Base-by-base conservation (phyloP, 2,329 filamentous ascomycete species). In the Paecilomyces formosus region DNA sequence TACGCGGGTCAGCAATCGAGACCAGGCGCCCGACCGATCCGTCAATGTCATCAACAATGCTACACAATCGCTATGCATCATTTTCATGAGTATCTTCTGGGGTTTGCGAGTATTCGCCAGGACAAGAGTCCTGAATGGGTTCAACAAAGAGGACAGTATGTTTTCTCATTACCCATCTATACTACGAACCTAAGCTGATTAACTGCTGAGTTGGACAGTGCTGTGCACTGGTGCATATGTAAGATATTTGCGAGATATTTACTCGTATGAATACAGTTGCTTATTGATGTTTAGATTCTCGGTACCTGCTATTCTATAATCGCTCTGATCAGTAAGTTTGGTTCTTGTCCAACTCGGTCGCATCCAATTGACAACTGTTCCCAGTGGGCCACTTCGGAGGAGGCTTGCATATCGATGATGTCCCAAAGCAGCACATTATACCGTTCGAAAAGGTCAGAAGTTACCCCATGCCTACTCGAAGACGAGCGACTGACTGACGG, bases 351-450 rank as follows among this genome's bases (percentile, higher is more conserved):
- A n/a, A 21, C 22, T 51, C 22, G 18, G 3, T 53, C 13, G 26
- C 5, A 3, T n/a, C 15, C 13, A 21, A 50, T 56, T 66, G 57
- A 68, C 39, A 15, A 15, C 8, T 8, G 11, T 28, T 3, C 12
- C 6, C 39, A 70, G 67, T 70, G 69, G 68, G 68, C 28, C 55
- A 66, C 15, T 69, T 73, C 57, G 75, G 74, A 49, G 75, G 73
- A 35, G 76, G 76, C 2, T 58, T 70, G 15, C 71, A 78, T 56
- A 60, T 68, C 31, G 65, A 63, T 59, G 70, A 77, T 26, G 71
- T 77, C 4, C 61, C 65, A 1, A 57, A 61, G 1, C 60, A 65
- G 2, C 12, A 75, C 4, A 62, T 70, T 2, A 62, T 71, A 12
- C 60, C 64, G 2, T 79, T 75, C 56, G 64, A 70, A n/a, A 70